Evolutionary conservation across 768 basidiomycete genomes (phyloP), one percentile per base, ranked within the genome.

Genomic region (Clavaria fumosa): DNA sequence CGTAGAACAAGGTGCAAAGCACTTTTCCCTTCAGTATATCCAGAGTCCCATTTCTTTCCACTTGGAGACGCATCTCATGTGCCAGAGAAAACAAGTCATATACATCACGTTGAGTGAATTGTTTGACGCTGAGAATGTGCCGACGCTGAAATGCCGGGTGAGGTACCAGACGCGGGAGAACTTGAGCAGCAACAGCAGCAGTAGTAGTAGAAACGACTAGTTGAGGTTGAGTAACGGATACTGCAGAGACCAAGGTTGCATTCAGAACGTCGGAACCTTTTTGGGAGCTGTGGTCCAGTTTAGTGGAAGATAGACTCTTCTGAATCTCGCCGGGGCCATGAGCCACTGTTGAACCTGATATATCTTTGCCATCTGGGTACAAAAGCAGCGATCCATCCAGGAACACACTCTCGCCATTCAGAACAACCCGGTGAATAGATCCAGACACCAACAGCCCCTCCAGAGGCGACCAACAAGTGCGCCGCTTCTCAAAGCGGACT

Each of bases 31-130:
- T 83, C 31, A 97, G 66, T 41, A 95, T 74, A 47, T 97, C 89
- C 39, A 96, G 65, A 1, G 72, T 69, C 2, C 90, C 88, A 49
- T 76, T 81, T 21, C 90, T 73, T 58, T 99, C 95, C 10, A 96
- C 90, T 50, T 90, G 90, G 24, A 88, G 69, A 35, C 86, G 81
- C 90, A 99, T 91, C 60, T 99, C 95, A 47, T 88, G 79, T 1
- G 95, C 93, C 35, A 97, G 63, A 32, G 84, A 78, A 65, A 97
- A 99, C 27, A 99, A 72, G 44, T 85, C 82, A 52, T 97, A 82
- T 43, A 96, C 67, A 49, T 99, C 90, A 31, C 78, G 75, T 38
- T 82, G 75, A 24, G 65, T 75, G 59, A 96, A 90, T 46, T 97
- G 89, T 53, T 90, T 95, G 43, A 97, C 89, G 0, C 86, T 77